A percentile compares a stretch with the other conserved stretches of the same genome.
These are phyloP conservation scores for Funneliformis geosporum DNA, from an alignment of 192 early-diverging fungal species.

Conservation along the genomic window DNA sequence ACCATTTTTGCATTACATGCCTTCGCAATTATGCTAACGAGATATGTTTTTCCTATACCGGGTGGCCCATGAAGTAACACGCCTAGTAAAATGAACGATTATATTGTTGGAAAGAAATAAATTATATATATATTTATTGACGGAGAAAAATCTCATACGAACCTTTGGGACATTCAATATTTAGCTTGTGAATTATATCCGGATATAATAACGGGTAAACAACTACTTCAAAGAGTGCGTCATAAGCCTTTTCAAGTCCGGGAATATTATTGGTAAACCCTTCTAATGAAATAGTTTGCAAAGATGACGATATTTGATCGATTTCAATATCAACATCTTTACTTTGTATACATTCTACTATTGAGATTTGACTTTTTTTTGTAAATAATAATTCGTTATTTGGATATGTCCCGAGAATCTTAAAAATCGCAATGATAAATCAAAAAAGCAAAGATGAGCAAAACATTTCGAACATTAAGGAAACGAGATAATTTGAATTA, in stretches of 20 bases:
- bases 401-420: constrained; percentile 8
- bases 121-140: neutral
- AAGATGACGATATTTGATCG: neutral
- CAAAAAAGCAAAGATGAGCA: neutral
- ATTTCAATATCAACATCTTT: constrained; percentile 5
- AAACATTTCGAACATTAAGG: neutral
- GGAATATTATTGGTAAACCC: constrained; percentile 38
- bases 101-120: neutral
- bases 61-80: constrained; percentile 92
- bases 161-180: constrained; percentile 81
- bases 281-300: constrained; percentile 5
- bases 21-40: constrained; percentile 71
- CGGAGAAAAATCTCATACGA: neutral
- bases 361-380: constrained; percentile 3
- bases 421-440: neutral
- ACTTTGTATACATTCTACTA: neutral
- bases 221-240: constrained; percentile 74
- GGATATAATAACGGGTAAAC: constrained; percentile 73
- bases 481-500: neutral
- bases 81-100: constrained; percentile 40
- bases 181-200: constrained; percentile 58
- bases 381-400: neutral
- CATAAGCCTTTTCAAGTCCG: constrained; percentile 75
- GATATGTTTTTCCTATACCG: constrained; percentile 91
- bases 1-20: constrained; percentile 69